phyloP scores from a whole-genome alignment of 192 early-diverging fungal species.

The Coemansia brasiliensis region DNA sequence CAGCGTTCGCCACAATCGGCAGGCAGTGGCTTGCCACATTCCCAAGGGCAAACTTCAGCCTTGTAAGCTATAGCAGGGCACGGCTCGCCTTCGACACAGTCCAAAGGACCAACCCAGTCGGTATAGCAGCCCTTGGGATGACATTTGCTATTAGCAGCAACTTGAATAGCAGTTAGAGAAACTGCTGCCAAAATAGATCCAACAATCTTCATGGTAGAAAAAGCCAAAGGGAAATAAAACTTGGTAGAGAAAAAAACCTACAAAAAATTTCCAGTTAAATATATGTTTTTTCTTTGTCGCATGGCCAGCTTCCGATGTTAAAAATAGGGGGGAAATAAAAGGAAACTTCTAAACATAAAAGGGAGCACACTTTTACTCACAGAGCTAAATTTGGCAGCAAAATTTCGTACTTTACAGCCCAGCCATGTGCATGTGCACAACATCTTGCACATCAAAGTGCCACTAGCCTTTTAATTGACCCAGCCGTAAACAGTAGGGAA shows the following conservation, averaged over 20 bases:
- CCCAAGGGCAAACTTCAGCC: constrained; percentile 33
- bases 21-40: constrained; percentile 24
- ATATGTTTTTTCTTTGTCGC: background rate
- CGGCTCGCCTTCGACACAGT: constrained; percentile 14
- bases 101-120: constrained; percentile 11
- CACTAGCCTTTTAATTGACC: no score
- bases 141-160: constrained; percentile 24
- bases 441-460: no score
- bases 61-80: constrained; percentile 24
- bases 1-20: constrained; percentile 37
- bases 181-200: constrained; percentile 4
- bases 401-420: no score
- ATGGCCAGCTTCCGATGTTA: background rate
- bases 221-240: no score
- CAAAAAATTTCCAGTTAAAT: background rate
- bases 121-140: constrained; percentile 24
- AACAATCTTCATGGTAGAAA: constrained; percentile 10
- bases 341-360: background rate
- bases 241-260: background rate
- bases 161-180: constrained; percentile 10
- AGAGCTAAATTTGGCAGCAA: no score
- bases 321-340: background rate
- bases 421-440: no score
- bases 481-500: no score
- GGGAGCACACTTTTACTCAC: no score